Conservation (phyloP, 164 flowering plant genomes). For the Aristolochia contorta region DNA sequence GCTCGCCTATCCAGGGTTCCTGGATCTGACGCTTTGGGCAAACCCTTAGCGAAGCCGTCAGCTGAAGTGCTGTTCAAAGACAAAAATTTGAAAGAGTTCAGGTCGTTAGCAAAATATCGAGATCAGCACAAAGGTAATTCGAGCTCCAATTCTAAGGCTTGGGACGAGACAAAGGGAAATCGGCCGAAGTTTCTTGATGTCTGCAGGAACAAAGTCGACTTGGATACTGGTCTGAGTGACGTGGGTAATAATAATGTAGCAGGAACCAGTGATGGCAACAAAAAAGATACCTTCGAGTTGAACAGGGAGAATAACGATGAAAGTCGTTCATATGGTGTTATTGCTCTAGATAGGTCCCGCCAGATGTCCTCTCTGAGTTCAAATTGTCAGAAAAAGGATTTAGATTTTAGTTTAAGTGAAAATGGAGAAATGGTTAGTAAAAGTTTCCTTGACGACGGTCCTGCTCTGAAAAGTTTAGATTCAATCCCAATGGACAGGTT, state of each 20-base stretch:
- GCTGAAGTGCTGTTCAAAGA: slow-evolving; percentile 6
- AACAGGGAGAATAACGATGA: not conserved
- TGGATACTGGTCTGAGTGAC: not conserved
- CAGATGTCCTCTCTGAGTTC: no score
- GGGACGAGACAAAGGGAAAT: slow-evolving; percentile 10
- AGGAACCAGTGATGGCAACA: not conserved
- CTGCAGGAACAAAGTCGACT: slow-evolving; percentile 1
- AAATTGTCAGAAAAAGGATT: no score
- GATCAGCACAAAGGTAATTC: slow-evolving; percentile 14
- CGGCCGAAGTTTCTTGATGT: slow-evolving; percentile 14
- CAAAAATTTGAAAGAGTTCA: slow-evolving; percentile 5
- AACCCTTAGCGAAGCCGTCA: slow-evolving; percentile 4
- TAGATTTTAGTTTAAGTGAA: no score
- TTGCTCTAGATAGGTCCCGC: not conserved
- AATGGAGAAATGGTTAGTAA: no score
- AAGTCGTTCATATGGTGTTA: slow-evolving; percentile 4
- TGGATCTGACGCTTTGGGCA: slow-evolving; percentile 7
- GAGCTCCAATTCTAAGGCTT: slow-evolving; percentile 8
- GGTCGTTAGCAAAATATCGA: slow-evolving; percentile 17
- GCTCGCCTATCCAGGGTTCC: slow-evolving; percentile 28
- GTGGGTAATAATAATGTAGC: not conserved
- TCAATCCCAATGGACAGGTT: no score
- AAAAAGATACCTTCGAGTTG: slow-evolving; percentile 3
- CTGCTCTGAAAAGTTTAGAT: not conserved
- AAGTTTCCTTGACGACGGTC: no score